phyloP scores from a whole-genome alignment of 768 basidiomycete species.

The Amanita molliuscula region DNA sequence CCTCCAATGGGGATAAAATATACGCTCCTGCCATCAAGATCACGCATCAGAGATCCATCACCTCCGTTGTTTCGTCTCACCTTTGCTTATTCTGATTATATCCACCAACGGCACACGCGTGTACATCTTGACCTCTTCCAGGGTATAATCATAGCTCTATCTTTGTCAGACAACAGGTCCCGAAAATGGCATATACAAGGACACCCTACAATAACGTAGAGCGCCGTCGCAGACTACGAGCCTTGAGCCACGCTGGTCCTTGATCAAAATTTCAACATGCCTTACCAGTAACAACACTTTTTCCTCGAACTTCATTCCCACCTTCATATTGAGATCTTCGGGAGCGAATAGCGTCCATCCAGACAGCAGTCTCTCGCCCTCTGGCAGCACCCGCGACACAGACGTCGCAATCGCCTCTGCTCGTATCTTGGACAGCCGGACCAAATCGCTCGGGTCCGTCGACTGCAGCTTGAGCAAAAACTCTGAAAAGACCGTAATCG shows the following conservation, averaged over 20 bases:
- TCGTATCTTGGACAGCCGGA: slow-evolving; percentile 81
- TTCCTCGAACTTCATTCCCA: slow-evolving; percentile 84
- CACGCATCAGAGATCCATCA: slow-evolving; percentile 5
- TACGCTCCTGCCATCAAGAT: slow-evolving; percentile 61
- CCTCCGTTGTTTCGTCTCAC: slow-evolving; percentile 23
- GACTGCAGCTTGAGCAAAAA: slow-evolving; percentile 83
- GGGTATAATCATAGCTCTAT: slow-evolving; percentile 82
- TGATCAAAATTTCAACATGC: slow-evolving; percentile 6
- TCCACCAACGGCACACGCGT: slow-evolving; percentile 83
- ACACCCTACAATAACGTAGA: slow-evolving; percentile 71
- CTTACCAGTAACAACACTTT: slow-evolving; percentile 83
- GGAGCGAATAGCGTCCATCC: slow-evolving; percentile 95
- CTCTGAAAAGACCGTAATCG: slow-evolving; percentile 83
- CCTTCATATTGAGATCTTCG: slow-evolving; percentile 56
- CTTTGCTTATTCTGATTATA: slow-evolving; percentile 70
- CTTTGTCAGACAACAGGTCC: slow-evolving; percentile 16
- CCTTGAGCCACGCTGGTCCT: neutral
- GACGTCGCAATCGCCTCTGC: slow-evolving; percentile 90
- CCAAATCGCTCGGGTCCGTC: slow-evolving; percentile 85
- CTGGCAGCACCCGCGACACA: slow-evolving; percentile 61
- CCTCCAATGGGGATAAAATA: slow-evolving; percentile 88
- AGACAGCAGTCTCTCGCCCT: slow-evolving; percentile 66
- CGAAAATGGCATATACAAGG: neutral
- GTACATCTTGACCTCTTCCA: slow-evolving; percentile 86
- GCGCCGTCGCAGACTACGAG: slow-evolving; percentile 33